These are phyloP conservation scores for Juncus effusus DNA, from an alignment of 176 grass and related monocot species.

Conservation along the genomic window DNA sequence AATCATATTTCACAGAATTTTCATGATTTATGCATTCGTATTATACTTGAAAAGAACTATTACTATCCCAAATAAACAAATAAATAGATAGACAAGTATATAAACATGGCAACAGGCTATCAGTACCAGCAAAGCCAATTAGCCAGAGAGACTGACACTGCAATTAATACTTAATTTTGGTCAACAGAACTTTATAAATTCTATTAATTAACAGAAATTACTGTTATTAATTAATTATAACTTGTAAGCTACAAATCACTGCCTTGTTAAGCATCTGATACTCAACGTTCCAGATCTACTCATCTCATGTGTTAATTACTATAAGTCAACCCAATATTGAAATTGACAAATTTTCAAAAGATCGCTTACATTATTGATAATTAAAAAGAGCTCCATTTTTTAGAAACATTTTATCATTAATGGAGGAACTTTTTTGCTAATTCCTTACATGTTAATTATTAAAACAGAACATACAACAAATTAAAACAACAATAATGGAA, in stretches of 20 bases:
- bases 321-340: no score
- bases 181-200: not conserved
- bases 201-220: not conserved
- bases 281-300: not conserved
- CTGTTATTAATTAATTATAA: not conserved
- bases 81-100: not conserved
- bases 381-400: no score
- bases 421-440: no score
- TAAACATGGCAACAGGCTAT: not conserved
- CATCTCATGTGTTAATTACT: not conserved
- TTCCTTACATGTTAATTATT: no score
- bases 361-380: no score
- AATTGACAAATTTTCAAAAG: no score
- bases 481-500: no score
- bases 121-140: not conserved
- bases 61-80: not conserved
- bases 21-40: no score
- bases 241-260: constrained; percentile 9
- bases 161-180: not conserved
- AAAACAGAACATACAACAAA: no score
- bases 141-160: not conserved
- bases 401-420: no score
- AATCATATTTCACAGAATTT: no score
- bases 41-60: no score
- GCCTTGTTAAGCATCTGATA: not conserved